Evolutionary conservation across 2,329 filamentous ascomycete genomes (phyloP).

Genomic region (Cladosporium sp.): DNA sequence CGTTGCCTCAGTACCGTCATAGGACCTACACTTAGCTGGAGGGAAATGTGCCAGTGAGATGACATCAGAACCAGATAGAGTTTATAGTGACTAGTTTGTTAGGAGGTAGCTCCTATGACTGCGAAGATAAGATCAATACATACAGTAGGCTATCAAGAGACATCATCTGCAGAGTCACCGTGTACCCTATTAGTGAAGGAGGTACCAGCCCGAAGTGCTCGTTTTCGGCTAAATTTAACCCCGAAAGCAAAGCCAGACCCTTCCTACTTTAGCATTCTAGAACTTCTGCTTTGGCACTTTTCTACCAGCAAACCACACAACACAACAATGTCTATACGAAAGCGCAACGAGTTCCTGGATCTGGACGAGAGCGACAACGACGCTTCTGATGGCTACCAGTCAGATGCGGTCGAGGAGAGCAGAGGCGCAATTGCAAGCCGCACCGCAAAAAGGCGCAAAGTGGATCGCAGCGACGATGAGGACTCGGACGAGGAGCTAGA

Average conservation of each 20-base stretch:
- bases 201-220: too few species aligned
- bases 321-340: constrained; percentile 61
- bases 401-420: constrained; percentile 61
- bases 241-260: background rate
- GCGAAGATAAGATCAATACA: too few species aligned
- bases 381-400: constrained; percentile 56
- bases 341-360: constrained; percentile 68
- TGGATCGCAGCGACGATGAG: constrained; percentile 43
- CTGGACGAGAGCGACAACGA: constrained; percentile 42
- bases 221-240: background rate
- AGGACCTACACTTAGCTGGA: too few species aligned
- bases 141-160: too few species aligned
- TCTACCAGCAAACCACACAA: background rate
- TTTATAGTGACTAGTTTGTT: too few species aligned
- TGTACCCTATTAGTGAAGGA: too few species aligned
- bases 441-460: constrained; percentile 59
- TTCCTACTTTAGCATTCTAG: background rate
- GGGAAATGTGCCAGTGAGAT: too few species aligned
- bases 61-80: too few species aligned
- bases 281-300: background rate
- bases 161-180: too few species aligned
- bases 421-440: constrained; percentile 53
- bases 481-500: constrained; percentile 18
- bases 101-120: too few species aligned
- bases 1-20: too few species aligned